Evolutionary conservation across 83 land plant species (phyloP).

Genomic region (Thuja plicata): DNA sequence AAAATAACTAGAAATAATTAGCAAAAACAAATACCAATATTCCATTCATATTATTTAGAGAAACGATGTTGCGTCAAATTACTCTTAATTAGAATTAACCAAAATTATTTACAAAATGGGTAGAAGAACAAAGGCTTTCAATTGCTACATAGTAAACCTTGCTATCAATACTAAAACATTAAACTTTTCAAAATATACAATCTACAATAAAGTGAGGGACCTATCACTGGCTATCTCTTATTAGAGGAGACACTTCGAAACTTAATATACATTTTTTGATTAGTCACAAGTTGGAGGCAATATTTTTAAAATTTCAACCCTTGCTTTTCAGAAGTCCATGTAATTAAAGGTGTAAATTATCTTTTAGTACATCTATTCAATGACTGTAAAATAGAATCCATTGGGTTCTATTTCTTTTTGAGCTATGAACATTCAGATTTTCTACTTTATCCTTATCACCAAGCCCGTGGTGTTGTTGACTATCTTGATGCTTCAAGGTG

Average conservation of each 20-base stretch:
- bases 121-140: background rate
- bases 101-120: background rate
- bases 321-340: no score
- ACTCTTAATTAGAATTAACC: background rate
- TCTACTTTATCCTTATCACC: background rate
- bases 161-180: no score
- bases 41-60: background rate
- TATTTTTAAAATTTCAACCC: no score
- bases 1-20: background rate
- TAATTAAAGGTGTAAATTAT: background rate
- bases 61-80: background rate
- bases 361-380: background rate
- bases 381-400: background rate
- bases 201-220: no score
- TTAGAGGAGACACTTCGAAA: background rate
- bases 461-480: background rate
- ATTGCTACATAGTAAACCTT: no score
- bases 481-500: background rate
- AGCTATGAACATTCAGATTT: background rate
- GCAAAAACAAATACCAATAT: background rate
- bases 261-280: no score
- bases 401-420: background rate
- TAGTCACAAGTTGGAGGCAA: no score
- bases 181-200: no score
- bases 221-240: no score